Evolutionary conservation across 345 rosid species (phyloP).

Genomic region (Linum usitatissimum): DNA sequence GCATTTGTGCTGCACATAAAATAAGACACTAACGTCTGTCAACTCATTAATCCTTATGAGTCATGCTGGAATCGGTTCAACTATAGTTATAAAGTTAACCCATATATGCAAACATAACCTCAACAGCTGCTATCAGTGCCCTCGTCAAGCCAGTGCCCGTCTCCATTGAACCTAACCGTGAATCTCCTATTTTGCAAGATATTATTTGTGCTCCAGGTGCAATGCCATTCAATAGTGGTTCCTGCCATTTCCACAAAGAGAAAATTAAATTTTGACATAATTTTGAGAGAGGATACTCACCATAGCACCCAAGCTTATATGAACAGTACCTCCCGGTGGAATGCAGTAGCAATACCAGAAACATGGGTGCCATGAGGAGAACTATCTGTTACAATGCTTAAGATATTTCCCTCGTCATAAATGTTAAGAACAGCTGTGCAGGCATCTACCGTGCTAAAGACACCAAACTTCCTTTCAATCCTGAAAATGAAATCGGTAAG

Average conservation of each 20-base stretch:
- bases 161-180: constrained; percentile 92
- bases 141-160: constrained; percentile 93
- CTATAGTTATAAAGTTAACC: not conserved
- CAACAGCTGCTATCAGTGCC: constrained; percentile 83
- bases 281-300: constrained; percentile 3
- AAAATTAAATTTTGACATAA: constrained; percentile 1
- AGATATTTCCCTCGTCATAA: constrained; percentile 67
- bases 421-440: constrained; percentile 79
- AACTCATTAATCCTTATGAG: not conserved
- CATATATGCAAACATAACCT: constrained; percentile 34
- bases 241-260: constrained; percentile 34
- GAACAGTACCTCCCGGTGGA: constrained; percentile 63
- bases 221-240: constrained; percentile 81
- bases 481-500: constrained; percentile 27
- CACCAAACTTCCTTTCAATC: constrained; percentile 69
- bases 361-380: constrained; percentile 99
- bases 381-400: constrained; percentile 88
- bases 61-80: not conserved
- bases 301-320: constrained; percentile 6
- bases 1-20: constrained; percentile 72
- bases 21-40: not conserved
- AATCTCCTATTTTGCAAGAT: constrained; percentile 97
- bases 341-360: constrained; percentile 94
- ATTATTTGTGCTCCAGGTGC: constrained; percentile 97
- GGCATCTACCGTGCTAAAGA: constrained; percentile 92